A percentile compares a stretch with the other conserved stretches of the same genome.
These are phyloP conservation scores for Alternaria novae-zelandiae DNA, from an alignment of 2,329 filamentous ascomycete species.

Conservation along the genomic window DNA sequence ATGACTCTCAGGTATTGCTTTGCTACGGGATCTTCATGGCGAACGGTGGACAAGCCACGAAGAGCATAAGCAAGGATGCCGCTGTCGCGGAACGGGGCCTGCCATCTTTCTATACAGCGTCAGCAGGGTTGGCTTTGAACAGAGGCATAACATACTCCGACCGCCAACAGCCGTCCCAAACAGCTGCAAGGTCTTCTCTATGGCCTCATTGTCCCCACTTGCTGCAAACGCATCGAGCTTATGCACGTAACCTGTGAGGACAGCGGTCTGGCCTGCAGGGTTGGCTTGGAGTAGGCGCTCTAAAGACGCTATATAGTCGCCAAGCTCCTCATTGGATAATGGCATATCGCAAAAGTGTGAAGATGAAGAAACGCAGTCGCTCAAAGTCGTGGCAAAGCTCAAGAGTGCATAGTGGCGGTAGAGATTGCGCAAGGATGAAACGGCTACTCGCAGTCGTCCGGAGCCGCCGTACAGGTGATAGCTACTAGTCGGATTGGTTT, in stretches of 20 bases:
- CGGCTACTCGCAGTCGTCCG: slow-evolving; percentile 1
- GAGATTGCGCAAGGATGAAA: slow-evolving; percentile 4
- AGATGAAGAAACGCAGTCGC: slow-evolving; percentile 10
- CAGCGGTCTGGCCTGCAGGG: slow-evolving; percentile 21
- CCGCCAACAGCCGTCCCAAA: slow-evolving; percentile 44
- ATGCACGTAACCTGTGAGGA: slow-evolving; percentile 20
- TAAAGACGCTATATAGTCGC: slow-evolving; percentile 25
- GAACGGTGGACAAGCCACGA: slow-evolving; percentile 29
- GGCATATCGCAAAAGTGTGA: slow-evolving; percentile 20
- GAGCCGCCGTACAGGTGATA: slow-evolving; percentile 1
- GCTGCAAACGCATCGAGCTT: slow-evolving; percentile 19
- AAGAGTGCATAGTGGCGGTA: slow-evolving; percentile 16
- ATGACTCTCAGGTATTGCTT: slow-evolving; percentile 48
- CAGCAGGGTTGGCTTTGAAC: slow-evolving; percentile 18
- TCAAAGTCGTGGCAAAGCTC: slow-evolving; percentile 8
- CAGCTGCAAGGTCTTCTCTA: slow-evolving; percentile 29
- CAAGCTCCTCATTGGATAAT: slow-evolving; percentile 20
- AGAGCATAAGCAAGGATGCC: slow-evolving; percentile 40
- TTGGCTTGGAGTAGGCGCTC: slow-evolving; percentile 21
- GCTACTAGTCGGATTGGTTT: background rate
- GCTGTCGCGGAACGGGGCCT: slow-evolving; percentile 31
- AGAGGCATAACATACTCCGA: slow-evolving; percentile 28
- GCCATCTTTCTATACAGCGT: slow-evolving; percentile 39
- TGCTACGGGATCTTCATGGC: slow-evolving; percentile 22
- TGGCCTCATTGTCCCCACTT: slow-evolving; percentile 12